Percentiles rank a stretch among this genome's conserved stretches.
These are phyloP conservation scores for Wickerhamiella galacta DNA, from an alignment of 805 yeast species.

Conservation along the genomic window DNA sequence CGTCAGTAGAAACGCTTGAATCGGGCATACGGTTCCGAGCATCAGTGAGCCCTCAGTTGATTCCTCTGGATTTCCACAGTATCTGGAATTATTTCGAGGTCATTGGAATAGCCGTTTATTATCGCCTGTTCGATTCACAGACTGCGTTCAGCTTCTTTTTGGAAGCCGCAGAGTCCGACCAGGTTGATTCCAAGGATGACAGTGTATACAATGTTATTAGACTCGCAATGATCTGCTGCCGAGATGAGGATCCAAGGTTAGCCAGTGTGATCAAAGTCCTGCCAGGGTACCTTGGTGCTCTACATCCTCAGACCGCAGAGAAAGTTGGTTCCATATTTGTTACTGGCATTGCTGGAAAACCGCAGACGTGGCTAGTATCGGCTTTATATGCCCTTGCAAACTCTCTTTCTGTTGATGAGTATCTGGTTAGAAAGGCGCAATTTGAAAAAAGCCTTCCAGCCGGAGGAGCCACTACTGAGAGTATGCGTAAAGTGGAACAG, in stretches of 20 bases:
- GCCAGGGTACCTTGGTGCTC: slow-evolving; percentile 29
- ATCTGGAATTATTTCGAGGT: slow-evolving; percentile 44
- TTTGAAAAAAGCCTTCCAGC: slow-evolving; percentile 1
- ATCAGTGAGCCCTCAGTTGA: slow-evolving; percentile 3
- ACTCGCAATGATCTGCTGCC: slow-evolving; percentile 39
- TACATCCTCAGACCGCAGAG: slow-evolving; percentile 31
- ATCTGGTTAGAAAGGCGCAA: slow-evolving; percentile 8
- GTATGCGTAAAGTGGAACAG: slow-evolving; percentile 18
- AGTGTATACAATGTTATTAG: slow-evolving; percentile 37
- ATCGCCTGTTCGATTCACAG: slow-evolving; percentile 30
- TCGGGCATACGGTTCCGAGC: slow-evolving; percentile 6
- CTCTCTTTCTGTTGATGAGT: slow-evolving; percentile 38
- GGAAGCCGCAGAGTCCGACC: slow-evolving; percentile 29
- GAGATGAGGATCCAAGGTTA: slow-evolving; percentile 17
- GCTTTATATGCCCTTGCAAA: slow-evolving; percentile 73
- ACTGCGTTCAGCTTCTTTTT: slow-evolving; percentile 32
- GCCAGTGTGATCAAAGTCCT: slow-evolving; percentile 22
- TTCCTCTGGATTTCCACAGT: slow-evolving; percentile 32
- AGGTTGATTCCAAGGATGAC: slow-evolving; percentile 22
- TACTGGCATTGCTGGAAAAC: slow-evolving; percentile 44
- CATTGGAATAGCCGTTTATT: slow-evolving; percentile 38
- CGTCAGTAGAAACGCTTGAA: slow-evolving; percentile 33
- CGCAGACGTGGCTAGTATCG: slow-evolving; percentile 72
- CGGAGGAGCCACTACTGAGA: background rate
- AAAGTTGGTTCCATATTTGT: slow-evolving; percentile 44